phyloP scores from a whole-genome alignment of 1,284 basidiomycete species.

The Microstroma glucosiphilum region DNA sequence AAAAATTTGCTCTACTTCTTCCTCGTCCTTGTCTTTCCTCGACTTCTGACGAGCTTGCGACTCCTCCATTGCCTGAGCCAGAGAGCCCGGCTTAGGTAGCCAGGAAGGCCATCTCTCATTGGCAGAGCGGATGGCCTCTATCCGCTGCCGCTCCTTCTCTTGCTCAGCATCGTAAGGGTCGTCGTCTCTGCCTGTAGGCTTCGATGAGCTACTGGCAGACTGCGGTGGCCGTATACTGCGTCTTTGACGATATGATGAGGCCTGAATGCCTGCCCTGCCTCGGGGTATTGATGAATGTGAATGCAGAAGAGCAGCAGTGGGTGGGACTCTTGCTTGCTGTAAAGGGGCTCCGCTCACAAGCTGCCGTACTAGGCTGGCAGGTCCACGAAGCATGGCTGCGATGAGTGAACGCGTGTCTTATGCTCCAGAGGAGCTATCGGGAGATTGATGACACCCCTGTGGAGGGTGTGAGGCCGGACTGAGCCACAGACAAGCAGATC shows the following conservation, averaged over 20 bases:
- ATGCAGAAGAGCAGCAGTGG: not conserved
- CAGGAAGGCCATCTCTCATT: conserved; percentile 3
- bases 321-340: too few species aligned
- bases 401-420: too few species aligned
- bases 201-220: not conserved
- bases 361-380: too few species aligned
- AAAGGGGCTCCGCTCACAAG: too few species aligned
- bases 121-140: not conserved
- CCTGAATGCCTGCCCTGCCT: conserved; percentile 3
- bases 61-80: too few species aligned
- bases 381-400: too few species aligned
- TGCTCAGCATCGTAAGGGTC: not conserved
- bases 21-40: not conserved
- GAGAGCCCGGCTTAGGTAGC: not conserved
- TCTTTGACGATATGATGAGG: not conserved
- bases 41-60: too few species aligned
- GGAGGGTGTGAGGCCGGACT: too few species aligned
- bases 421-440: too few species aligned
- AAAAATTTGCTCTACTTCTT: not conserved
- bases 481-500: too few species aligned
- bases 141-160: conserved; percentile 1
- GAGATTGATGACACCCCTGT: too few species aligned
- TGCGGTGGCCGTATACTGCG: not conserved
- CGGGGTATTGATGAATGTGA: not conserved
- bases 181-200: not conserved